Base-by-base conservation (phyloP, 495 filamentous ascomycete genomes). In the Lasiosphaeria ovina region DNA sequence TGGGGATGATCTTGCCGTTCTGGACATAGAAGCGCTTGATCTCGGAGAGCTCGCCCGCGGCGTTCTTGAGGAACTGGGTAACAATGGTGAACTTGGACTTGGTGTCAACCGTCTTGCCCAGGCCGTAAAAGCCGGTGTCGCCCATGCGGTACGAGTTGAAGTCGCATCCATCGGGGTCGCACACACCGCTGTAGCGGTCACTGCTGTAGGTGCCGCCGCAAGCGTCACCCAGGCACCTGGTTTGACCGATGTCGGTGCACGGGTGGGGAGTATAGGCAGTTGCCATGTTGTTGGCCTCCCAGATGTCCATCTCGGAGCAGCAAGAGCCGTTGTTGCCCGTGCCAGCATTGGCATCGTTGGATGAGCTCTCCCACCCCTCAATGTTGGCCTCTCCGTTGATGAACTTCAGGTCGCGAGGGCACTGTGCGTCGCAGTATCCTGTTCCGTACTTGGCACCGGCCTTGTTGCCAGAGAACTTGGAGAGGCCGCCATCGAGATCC, bases 71-170 rank as follows among this genome's bases (percentile, higher is more conserved):
- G 70, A 92, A 92, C 69, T 90, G 87, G 31, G 88, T 90, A 54
- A 91, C 87, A 34, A 91, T 86, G 59, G 89, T 92, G 69, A 92
- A 73, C 61, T 83, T 82, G 70, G 81, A 78, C 62, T 71, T 79
- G 60, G 87, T 88, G 74, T 91, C 83, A 69, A 91, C 71, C 11
- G 72, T 86, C 74, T 74, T 77, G 66, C 81, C 81, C 32, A 74
- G 68, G 51, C 85, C 87, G 75, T 83, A 89, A 82, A 87, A 91
- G 67, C 63, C 66, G 17, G 67, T 79, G 72, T 84, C 77, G 57
- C 87, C 87, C 76, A 82, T 76, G 63, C 83, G 83, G 82, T 85
- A 91, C 14, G 83, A 74, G 84, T 92, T 92, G 83, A 88, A 90
- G 69, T 90, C 88, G 73, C 89, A 92, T 47, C 78, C 78, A 68